Conservation (phyloP, 176 grass and related monocot species). For the Cenchrus fungigraminus region DNA sequence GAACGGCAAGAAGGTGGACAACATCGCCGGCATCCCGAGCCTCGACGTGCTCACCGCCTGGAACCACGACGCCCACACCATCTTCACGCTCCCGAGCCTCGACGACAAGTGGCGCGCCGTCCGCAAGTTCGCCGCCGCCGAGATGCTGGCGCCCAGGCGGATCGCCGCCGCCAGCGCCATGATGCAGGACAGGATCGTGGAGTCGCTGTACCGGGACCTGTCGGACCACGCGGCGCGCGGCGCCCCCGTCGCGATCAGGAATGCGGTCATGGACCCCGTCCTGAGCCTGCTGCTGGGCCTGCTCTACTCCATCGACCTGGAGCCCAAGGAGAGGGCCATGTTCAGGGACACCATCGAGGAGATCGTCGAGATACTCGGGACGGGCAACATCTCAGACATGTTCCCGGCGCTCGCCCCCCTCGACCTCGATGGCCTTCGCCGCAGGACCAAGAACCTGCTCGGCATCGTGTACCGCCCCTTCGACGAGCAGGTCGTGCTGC, state of each 20-base stretch:
- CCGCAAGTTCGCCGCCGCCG: not conserved
- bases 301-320: conserved; percentile 42
- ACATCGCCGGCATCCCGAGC: not conserved
- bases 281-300: conserved; percentile 28
- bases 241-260: not conserved
- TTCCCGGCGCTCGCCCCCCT: conserved; percentile 42
- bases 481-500: conserved; percentile 37
- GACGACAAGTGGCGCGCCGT: not conserved
- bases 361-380: not conserved
- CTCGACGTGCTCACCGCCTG: not conserved
- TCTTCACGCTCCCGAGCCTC: not conserved
- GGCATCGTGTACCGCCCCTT: conserved; percentile 17
- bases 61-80: not conserved
- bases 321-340: conserved; percentile 15
- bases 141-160: not conserved
- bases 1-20: not conserved
- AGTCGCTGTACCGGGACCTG: not conserved
- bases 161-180: not conserved
- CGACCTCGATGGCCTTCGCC: conserved; percentile 46
- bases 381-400: conserved; percentile 48
- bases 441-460: not conserved
- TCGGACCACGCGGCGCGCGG: not conserved
- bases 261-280: not conserved
- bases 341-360: conserved; percentile 23
- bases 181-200: not conserved